Evolutionary conservation across 176 grass and related monocot genomes (phyloP), one percentile per base, ranked within the genome.

Genomic region (Tuctoria greenei): DNA sequence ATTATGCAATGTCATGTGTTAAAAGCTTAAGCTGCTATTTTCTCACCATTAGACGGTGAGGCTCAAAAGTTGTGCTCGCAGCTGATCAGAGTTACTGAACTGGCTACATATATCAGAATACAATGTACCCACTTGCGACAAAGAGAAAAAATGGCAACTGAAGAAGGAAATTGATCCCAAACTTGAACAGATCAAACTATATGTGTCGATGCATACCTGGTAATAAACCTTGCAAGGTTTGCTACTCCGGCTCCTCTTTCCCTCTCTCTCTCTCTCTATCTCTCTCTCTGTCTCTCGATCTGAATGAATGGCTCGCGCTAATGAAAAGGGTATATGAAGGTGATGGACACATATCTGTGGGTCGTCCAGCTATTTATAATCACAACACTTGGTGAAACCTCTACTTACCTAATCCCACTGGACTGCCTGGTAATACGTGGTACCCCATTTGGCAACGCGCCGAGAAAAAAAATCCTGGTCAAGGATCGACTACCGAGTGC

Each of bases 351-450:
- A 70, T 18, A 83, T 69, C 81, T 76, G 69, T 28, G 81, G 72
- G 64, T 42, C 36, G 64, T 42, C 36, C 52, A 25, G 41, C 64
- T 83, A 83, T 70, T 77, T 83, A 83, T 76, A 83, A 76, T 69
- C 55, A 41, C 10, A 20, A 3, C 65, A 62, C 73, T 42, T 62
- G 51, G 51, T 39, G 46, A 83, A 82, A 42, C 27, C 73, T 69
- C 64, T n/a, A n/a, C n/a, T 45, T 15, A 83, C 73, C 64, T 70
- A 83, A 83, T 83, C 64, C 64, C 40, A 69, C 44, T 75, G 28
- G 41, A 12, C n/a, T 64, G 60, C 4, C 17, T 21, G 49, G 64
- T 72, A 31, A 31, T n/a, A n/a, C n/a, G 31, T 31, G 31, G 31
- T 31, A 31, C 31, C 31, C 31, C 31, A 60, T 47, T 61, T 40